Evolutionary conservation across 1,284 basidiomycete genomes (phyloP).

Genomic region (Boletus sp.): DNA sequence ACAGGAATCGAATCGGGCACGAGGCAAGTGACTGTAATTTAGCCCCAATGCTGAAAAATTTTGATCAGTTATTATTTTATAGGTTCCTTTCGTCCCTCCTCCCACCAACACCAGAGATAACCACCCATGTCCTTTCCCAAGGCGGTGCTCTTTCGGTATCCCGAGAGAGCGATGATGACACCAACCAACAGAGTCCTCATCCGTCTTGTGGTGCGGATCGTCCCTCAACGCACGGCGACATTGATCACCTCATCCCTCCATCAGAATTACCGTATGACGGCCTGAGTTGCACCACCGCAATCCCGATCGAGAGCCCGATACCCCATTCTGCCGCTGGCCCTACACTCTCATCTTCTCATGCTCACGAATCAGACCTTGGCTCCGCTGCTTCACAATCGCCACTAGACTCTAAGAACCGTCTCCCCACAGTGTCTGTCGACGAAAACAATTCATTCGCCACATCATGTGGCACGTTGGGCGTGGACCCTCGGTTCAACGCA

Average conservation of each 20-base stretch:
- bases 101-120: slow-evolving; percentile 69
- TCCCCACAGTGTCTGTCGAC: background rate
- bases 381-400: slow-evolving; percentile 26
- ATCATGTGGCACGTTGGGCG: slow-evolving; percentile 30
- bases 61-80: background rate
- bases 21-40: slow-evolving; percentile 26
- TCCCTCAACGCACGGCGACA: background rate
- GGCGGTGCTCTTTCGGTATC: slow-evolving; percentile 53
- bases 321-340: slow-evolving; percentile 22
- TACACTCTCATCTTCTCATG: slow-evolving; percentile 29
- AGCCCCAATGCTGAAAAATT: no score
- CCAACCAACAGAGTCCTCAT: background rate
- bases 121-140: slow-evolving; percentile 68
- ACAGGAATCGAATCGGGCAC: slow-evolving; percentile 55
- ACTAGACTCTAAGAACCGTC: background rate
- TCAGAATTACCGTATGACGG: slow-evolving; percentile 6
- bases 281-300: slow-evolving; percentile 18
- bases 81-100: slow-evolving; percentile 79
- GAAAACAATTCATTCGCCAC: slow-evolving; percentile 28
- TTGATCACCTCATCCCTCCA: background rate
- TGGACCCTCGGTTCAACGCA: slow-evolving; percentile 58
- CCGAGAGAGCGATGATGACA: slow-evolving; percentile 10
- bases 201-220: slow-evolving; percentile 14
- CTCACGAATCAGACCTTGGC: slow-evolving; percentile 19
- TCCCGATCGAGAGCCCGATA: slow-evolving; percentile 23